A percentile compares a stretch with the other conserved stretches of the same genome.
Conservation (phyloP, 495 filamentous ascomycete genomes). For the Neurospora sp. region DNA sequence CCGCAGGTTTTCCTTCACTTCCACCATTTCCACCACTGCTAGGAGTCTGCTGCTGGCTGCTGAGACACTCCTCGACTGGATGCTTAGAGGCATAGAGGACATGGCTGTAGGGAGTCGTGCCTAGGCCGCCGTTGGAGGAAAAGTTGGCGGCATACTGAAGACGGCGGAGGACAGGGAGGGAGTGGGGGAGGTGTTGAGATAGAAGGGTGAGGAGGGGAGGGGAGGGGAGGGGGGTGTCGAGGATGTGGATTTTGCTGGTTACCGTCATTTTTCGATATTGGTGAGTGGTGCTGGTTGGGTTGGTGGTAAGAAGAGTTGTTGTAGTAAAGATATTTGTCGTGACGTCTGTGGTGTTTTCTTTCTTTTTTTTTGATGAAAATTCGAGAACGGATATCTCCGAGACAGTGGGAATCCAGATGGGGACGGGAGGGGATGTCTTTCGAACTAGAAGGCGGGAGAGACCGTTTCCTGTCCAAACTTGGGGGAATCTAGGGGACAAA, state of each 20-base stretch:
- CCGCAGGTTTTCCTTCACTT: neutral
- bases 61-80: neutral
- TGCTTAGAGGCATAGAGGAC: slow-evolving; percentile 31
- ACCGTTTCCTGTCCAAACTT: too few relatives aligned
- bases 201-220: slow-evolving; percentile 34
- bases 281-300: too few relatives aligned
- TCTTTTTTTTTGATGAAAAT: neutral
- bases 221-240: slow-evolving; percentile 28
- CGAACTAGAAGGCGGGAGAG: too few relatives aligned
- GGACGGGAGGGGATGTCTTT: too few relatives aligned
- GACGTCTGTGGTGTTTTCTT: neutral
- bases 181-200: slow-evolving; percentile 40
- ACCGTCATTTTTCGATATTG: too few relatives aligned
- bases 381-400: neutral
- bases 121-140: slow-evolving; percentile 5
- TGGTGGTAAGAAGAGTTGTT: too few relatives aligned
- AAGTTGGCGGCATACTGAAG: slow-evolving; percentile 42
- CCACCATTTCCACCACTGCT: neutral
- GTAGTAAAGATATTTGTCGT: neutral
- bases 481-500: neutral
- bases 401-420: neutral
- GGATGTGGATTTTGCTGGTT: too few relatives aligned
- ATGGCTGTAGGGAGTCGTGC: slow-evolving; percentile 20
- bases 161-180: slow-evolving; percentile 46
- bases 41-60: too few relatives aligned